Conservation (phyloP, 2,329 filamentous ascomycete genomes). For the Mollisiaceae sp. region DNA sequence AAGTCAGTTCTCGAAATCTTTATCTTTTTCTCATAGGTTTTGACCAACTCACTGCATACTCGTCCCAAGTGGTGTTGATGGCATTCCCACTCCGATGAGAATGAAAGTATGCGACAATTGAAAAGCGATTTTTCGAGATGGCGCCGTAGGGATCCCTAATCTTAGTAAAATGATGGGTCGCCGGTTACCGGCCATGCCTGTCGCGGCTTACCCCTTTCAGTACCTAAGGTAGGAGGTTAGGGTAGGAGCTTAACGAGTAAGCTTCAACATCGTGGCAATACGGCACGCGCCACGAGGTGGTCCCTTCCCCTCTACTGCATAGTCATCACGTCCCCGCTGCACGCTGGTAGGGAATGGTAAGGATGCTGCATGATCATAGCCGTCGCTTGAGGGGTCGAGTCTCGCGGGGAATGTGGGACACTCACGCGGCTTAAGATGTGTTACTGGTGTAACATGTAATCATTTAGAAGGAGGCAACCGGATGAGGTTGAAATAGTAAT, state of each 20-base stretch:
- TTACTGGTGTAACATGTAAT: neutral
- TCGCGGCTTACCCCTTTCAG: conserved; percentile 14
- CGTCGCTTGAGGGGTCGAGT: neutral
- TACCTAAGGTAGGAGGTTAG: too few species aligned
- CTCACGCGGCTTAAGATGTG: neutral
- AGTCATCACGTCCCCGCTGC: neutral
- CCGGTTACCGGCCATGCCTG: conserved; percentile 11
- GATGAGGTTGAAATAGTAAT: conserved; percentile 3
- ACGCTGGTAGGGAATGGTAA: neutral
- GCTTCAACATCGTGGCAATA: conserved; percentile 1
- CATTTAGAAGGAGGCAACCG: neutral
- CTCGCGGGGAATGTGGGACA: neutral
- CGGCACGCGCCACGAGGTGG: conserved; percentile 12
- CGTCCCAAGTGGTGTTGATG: conserved; percentile 8
- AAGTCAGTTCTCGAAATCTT: conserved; percentile 4
- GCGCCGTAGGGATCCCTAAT: conserved; percentile 14
- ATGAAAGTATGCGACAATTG: conserved; percentile 14
- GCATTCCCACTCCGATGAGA: conserved; percentile 2
- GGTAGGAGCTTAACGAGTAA: conserved; percentile 12
- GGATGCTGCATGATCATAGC: neutral
- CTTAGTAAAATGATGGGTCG: conserved; percentile 15
- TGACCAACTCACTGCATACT: conserved; percentile 18
- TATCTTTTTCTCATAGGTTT: neutral
- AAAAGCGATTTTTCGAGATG: conserved; percentile 7
- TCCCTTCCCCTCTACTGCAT: neutral